A percentile compares a stretch with the other conserved stretches of the same genome.
Evolutionary conservation across 805 yeast genomes (phyloP).

Genomic region (Pichia nakasei): DNA sequence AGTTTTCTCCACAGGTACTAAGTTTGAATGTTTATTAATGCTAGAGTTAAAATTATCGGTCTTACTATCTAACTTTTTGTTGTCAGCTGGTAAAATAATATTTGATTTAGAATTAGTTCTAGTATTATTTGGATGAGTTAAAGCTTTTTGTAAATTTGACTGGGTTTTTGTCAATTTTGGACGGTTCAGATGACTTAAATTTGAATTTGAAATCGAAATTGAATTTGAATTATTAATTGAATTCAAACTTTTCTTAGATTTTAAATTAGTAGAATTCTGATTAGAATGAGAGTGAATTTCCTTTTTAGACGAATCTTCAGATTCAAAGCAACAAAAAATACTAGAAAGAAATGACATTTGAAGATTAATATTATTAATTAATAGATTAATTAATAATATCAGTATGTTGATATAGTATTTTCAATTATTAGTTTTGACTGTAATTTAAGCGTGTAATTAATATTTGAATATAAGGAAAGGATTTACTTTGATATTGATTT

Average conservation of each 20-base stretch:
- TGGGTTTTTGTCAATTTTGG: conserved; percentile 25
- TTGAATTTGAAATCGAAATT: background rate
- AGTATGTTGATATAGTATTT: no score
- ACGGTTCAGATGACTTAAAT: conserved; percentile 4
- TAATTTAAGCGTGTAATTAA: no score
- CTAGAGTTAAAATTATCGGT: no score
- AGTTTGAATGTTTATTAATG: no score
- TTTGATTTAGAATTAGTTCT: background rate
- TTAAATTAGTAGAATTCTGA: background rate
- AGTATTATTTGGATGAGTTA: conserved; percentile 15
- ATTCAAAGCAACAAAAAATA: conserved; percentile 29
- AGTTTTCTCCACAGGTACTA: no score
- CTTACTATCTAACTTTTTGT: no score
- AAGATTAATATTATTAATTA: background rate
- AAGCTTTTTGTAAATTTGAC: conserved; percentile 28
- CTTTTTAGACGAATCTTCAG: conserved; percentile 22
- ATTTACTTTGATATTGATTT: no score
- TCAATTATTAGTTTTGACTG: no score
- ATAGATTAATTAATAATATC: background rate
- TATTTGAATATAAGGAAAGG: no score
- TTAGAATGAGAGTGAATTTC: conserved; percentile 8
- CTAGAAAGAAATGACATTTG: conserved; percentile 28
- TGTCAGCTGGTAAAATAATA: background rate
- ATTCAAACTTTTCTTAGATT: background rate
- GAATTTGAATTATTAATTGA: background rate